Evolutionary conservation across 495 filamentous ascomycete genomes (phyloP).

Genomic region (Glarea lozoyensis): DNA sequence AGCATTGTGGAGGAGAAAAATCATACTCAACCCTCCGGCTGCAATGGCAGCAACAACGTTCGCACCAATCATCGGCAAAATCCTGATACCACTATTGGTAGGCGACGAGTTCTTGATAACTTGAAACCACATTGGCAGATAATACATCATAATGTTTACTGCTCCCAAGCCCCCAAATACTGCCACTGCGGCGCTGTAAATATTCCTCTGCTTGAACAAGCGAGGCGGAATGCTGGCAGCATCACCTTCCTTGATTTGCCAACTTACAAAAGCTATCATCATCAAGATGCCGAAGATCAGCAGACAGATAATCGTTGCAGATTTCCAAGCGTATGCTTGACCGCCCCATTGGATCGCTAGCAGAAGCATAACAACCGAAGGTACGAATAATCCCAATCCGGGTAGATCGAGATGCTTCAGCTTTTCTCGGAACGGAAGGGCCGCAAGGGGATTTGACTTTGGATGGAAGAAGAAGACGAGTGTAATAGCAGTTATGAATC

Average conservation of each 20-base stretch:
- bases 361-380: constrained; percentile 28
- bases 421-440: background rate
- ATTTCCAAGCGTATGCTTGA: constrained; percentile 30
- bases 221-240: constrained; percentile 11
- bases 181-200: constrained; percentile 2
- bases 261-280: constrained; percentile 25
- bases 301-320: constrained; percentile 24
- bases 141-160: constrained; percentile 40
- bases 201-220: constrained; percentile 6
- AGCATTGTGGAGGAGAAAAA: too few species aligned
- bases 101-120: constrained; percentile 35
- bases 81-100: constrained; percentile 12
- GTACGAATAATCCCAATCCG: constrained; percentile 31
- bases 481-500: too few species aligned
- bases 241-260: constrained; percentile 38
- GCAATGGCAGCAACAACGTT: constrained; percentile 2
- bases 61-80: constrained; percentile 7
- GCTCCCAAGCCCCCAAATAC: constrained; percentile 11
- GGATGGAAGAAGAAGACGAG: constrained; percentile 31
- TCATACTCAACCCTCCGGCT: background rate
- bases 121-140: constrained; percentile 57
- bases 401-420: constrained; percentile 32
- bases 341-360: constrained; percentile 40
- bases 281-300: constrained; percentile 23
- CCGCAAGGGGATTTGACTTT: constrained; percentile 19